Evolutionary conservation across 805 yeast genomes (phyloP).

Genomic region (Yarrowia yakushimensis): DNA sequence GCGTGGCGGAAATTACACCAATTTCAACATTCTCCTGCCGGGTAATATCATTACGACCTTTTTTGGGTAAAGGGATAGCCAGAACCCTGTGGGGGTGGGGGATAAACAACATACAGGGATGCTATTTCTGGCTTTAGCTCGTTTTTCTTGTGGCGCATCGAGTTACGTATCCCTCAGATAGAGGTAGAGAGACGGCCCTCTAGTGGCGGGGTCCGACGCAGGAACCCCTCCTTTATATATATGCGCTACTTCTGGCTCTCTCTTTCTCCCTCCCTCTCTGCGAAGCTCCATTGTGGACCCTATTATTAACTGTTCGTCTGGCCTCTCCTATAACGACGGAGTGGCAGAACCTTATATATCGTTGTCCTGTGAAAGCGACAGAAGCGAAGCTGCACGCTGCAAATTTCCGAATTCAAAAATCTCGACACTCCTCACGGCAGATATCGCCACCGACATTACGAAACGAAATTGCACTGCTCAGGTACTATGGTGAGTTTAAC

Average conservation of each 20-base stretch:
- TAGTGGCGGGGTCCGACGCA: not conserved
- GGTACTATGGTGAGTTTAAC: conserved; percentile 4
- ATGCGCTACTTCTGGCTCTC: not conserved
- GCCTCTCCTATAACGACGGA: conserved; percentile 16
- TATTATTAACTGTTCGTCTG: not conserved
- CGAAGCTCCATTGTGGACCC: not conserved
- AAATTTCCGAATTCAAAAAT: conserved; percentile 19
- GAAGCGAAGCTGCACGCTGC: conserved; percentile 25
- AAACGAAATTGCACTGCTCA: conserved; percentile 16
- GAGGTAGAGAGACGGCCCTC: too few relatives aligned
- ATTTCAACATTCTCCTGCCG: conserved; percentile 12
- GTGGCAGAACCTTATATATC: conserved; percentile 16
- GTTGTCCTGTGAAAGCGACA: conserved; percentile 22
- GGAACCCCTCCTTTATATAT: not conserved
- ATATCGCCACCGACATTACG: conserved; percentile 22
- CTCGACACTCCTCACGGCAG: conserved; percentile 17
- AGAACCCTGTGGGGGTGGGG: conserved; percentile 12
- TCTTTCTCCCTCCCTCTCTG: not conserved
- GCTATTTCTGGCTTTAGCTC: conserved; percentile 1
- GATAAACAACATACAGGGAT: conserved; percentile 15
- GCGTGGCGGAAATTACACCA: conserved; percentile 3
- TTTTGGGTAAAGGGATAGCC: not conserved
- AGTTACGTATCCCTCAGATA: not conserved
- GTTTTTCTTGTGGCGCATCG: not conserved
- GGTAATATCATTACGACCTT: conserved; percentile 9